Evolutionary conservation across 352 stramenopile genomes (phyloP), one percentile per base, ranked within the genome.

Genomic region (Pythium rishiriense): DNA sequence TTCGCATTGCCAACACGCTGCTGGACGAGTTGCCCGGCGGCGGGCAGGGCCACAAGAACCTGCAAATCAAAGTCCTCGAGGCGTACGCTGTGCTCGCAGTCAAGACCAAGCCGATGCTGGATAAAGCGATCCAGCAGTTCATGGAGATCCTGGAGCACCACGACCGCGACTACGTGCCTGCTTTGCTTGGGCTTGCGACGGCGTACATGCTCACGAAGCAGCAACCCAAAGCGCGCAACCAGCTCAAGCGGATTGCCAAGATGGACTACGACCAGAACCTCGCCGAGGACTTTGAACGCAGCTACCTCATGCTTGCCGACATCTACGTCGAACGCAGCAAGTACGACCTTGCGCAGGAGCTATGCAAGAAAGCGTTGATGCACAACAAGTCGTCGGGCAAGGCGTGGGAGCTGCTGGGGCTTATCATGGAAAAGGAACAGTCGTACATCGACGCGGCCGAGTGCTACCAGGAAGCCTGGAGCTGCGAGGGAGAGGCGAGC

Each of bases 371-470:
- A 22, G 91, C 90, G 42, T 70, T 98, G 24, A 91, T 88, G 47
- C 94, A 97, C 76, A 98, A 98, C 79, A 96, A 97, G 58, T 95
- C 84, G 14, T 97, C 83, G 1, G 82, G 80, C 10, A 92, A 93
- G 57, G 94, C 94, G 17, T 98, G 94, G 93, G 94, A 98, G 71
- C 69, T 95, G 24, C 81, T 98, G 43, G 94, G 94, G 1, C 63
- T 97, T 8, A 96, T 98, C 64, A 97, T 97, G 81, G 95, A 98
- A 74, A 98, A 98, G 73, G 94, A 98, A 66, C 81, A 91, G 62
- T 88, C 79, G 21, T 98, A 97, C 64, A 89, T 96, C 35, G 88
- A 98, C 45, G 94, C 95, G 0, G 89, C 93, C 29, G 93, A 98
- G 55, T 96, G 85, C 64, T 98, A 98, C 58, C 81, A 98, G 54